Base-by-base conservation (phyloP, 2,329 filamentous ascomycete species). In the Fusarium sp. region DNA sequence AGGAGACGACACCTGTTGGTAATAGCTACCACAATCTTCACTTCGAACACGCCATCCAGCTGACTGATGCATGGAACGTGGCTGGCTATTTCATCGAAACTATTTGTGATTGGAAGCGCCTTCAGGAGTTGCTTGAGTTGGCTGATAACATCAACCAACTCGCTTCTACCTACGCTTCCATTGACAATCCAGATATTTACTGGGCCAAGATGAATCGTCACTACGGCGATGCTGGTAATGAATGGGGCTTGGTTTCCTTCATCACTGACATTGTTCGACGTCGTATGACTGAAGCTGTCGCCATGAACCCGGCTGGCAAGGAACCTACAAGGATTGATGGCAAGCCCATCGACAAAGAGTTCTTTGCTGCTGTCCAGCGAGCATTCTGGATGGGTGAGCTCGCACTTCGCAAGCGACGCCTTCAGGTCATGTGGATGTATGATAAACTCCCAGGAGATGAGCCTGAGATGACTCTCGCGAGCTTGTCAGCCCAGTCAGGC, bases 91-190 rank as follows among this genome's bases (percentile, higher is more conserved):
- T 39, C 11, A 11, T 8, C 3, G 55, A 61, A 15, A 37, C 31
- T 3, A 4, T 55, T 3, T 10, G 18, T 3, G 29, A 35, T 16
- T 24, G 26, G 39, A 38, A 38, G 12, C 29, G 24, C 9, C 31
- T 69, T 2, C 35, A n/a, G 2, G 48, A 66, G 21, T 63, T 69
- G 5, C 43, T 69, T 4, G 52, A 69, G 11, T 23, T 69, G 2
- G 43, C 62, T 0, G 61, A 66, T 5, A 52, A 18, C 6, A 31
- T 67, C 7, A 57, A 33, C 5, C 50, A 58, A 13, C 41, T 69
- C 4, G 20, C 61, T 2, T 41, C 20, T 0, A 18, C 43, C 1
- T 69, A 47, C 8, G 47, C 39, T 6, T 23, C 31, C 1, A 20
- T 49, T 2, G 8, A 18, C 1, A 3, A 52, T 7, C 20, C 60